phyloP scores from a whole-genome alignment of 176 grass and related monocot genomes.

The Carex kokanica region DNA sequence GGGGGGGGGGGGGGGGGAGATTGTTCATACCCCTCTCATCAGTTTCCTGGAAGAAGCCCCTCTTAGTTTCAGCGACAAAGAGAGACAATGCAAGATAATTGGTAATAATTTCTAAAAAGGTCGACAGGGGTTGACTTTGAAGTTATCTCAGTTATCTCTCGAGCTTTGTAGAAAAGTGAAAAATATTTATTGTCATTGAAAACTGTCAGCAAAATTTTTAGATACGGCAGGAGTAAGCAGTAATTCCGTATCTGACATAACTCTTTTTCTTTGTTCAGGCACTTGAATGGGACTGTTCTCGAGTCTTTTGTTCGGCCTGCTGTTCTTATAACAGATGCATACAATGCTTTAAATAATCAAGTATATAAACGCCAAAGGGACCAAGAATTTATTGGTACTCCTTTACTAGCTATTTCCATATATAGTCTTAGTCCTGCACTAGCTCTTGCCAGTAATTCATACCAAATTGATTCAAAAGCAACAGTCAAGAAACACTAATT shows the following conservation, averaged over 20 bases:
- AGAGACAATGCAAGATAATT: background rate
- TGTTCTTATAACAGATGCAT: slow-evolving; percentile 98
- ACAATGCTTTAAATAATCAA: slow-evolving; percentile 93
- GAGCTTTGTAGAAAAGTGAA: background rate
- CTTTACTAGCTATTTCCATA: background rate
- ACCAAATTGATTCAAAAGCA: background rate
- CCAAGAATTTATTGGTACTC: slow-evolving; percentile 80
- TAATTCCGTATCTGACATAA: background rate
- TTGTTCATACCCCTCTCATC: background rate
- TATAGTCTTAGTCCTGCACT: background rate
- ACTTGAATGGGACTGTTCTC: slow-evolving; percentile 87
- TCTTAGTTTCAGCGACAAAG: background rate
- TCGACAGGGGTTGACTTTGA: background rate
- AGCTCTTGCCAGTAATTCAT: background rate
- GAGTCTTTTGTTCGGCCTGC: slow-evolving; percentile 87
- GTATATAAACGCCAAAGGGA: slow-evolving; percentile 79
- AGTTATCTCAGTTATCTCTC: background rate
- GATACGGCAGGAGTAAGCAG: background rate
- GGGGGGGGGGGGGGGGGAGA: too few relatives aligned
- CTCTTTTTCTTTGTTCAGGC: slow-evolving; percentile 44
- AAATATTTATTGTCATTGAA: background rate
- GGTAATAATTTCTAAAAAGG: background rate
- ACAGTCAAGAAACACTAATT: background rate
- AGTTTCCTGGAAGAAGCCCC: background rate
- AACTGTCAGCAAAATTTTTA: background rate